Evolutionary conservation across 257 asterid species (phyloP).

Genomic region (Echites panduratus): DNA sequence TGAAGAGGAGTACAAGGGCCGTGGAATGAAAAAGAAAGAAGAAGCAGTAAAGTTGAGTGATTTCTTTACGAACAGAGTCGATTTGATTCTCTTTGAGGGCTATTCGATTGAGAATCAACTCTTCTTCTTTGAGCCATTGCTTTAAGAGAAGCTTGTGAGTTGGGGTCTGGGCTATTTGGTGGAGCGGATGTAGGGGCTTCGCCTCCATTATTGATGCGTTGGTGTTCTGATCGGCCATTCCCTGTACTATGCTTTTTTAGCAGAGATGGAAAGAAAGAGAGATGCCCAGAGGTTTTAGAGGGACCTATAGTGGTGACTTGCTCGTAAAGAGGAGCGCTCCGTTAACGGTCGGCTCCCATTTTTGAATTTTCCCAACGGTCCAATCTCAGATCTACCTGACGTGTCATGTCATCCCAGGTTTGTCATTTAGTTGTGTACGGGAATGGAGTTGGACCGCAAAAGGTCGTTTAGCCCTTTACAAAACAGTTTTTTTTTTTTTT

Average conservation of each 20-base stretch:
- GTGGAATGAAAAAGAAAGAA: conserved; percentile 91
- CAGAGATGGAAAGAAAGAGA: neutral
- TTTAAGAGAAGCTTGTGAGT: conserved; percentile 91
- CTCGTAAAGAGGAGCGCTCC: conserved; percentile 17
- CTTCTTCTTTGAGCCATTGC: conserved; percentile 92
- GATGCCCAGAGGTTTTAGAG: neutral
- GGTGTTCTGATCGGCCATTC: conserved; percentile 28
- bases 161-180: conserved; percentile 71
- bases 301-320: neutral
- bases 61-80: conserved; percentile 56
- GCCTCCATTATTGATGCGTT: conserved; percentile 38
- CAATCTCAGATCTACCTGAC: conserved; percentile 8
- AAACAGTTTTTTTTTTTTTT: too few species aligned
- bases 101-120: conserved; percentile 71
- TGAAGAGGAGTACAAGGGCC: conserved; percentile 74
- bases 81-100: conserved; percentile 71
- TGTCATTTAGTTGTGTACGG: too few species aligned
- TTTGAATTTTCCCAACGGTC: conserved; percentile 50
- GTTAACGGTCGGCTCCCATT: conserved; percentile 29
- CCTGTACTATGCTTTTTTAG: neutral
- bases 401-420: too few species aligned
- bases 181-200: conserved; percentile 61
- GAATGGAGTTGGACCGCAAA: too few species aligned
- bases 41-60: conserved; percentile 75
- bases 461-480: too few species aligned